A percentile compares a stretch with the other conserved stretches of the same genome.
Evolutionary conservation across 768 basidiomycete genomes (phyloP).

Genomic region (Agrocybe chaxingu): DNA sequence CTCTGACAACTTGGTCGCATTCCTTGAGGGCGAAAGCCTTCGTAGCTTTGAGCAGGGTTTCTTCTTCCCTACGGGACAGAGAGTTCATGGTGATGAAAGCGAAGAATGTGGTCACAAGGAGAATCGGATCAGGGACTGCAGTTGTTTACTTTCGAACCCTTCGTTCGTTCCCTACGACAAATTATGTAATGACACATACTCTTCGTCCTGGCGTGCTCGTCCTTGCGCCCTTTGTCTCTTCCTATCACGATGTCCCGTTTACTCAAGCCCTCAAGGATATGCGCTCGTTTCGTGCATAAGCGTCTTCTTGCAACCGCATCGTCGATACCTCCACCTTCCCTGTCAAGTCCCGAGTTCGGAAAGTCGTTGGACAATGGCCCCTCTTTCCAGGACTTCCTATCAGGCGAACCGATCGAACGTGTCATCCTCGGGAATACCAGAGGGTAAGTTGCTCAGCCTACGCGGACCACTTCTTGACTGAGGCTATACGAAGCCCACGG

Average conservation of each 20-base stretch:
- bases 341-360: slow-evolving; percentile 36
- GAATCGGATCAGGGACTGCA: slow-evolving; percentile 1
- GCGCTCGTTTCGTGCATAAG: slow-evolving; percentile 5
- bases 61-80: slow-evolving; percentile 85
- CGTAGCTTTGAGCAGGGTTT: slow-evolving; percentile 76
- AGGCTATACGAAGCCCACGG: slow-evolving; percentile 55
- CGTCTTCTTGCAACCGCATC: slow-evolving; percentile 28
- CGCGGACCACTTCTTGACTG: not conserved
- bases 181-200: not conserved
- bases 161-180: not conserved
- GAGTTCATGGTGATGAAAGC: slow-evolving; percentile 57
- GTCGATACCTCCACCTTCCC: slow-evolving; percentile 28
- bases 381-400: slow-evolving; percentile 77
- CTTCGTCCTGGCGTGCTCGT: not conserved
- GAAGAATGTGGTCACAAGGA: not conserved
- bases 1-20: slow-evolving; percentile 75
- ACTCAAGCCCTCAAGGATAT: slow-evolving; percentile 11
- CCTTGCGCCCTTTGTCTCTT: not conserved
- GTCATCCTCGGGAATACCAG: slow-evolving; percentile 71
- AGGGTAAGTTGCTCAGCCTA: slow-evolving; percentile 41
- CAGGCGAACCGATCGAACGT: slow-evolving; percentile 52
- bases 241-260: slow-evolving; percentile 14
- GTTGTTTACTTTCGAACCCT: slow-evolving; percentile 4
- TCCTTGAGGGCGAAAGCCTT: slow-evolving; percentile 77
- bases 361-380: slow-evolving; percentile 64